phyloP scores from a whole-genome alignment of 2,329 filamentous ascomycete genomes.

The Fusarium caatingaense region DNA sequence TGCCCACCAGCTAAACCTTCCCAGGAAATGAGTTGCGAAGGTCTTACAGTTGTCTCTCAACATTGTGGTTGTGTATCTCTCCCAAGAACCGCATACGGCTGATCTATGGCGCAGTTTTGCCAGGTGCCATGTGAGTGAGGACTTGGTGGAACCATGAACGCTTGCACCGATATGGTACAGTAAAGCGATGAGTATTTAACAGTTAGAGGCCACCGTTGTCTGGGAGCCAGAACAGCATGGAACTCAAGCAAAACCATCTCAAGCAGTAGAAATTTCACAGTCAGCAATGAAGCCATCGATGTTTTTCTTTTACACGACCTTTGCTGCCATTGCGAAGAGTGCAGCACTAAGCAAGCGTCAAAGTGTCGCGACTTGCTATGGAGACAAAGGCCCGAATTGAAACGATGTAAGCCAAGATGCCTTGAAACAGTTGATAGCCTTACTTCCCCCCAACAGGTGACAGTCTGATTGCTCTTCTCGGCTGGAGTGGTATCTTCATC shows the following conservation, averaged over 20 bases:
- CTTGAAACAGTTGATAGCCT: background rate
- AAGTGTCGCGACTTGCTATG: background rate
- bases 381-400: background rate
- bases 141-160: background rate
- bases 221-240: fast-evolving
- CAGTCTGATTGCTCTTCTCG: background rate
- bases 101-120: background rate
- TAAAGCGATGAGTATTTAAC: background rate
- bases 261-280: fast-evolving
- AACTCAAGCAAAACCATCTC: background rate
- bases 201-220: fast-evolving
- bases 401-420: background rate
- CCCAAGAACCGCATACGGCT: background rate
- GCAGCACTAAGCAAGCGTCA: background rate
- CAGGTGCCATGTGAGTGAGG: background rate
- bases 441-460: background rate
- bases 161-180: background rate
- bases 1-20: background rate
- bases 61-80: background rate
- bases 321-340: background rate
- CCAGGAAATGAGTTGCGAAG: background rate
- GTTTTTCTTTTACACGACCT: background rate
- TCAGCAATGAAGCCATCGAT: background rate
- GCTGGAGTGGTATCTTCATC: background rate
- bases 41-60: background rate